Evolutionary conservation across 2,329 filamentous ascomycete genomes (phyloP), one percentile per base, ranked within the genome.

Genomic region (Periconia macrospinosa): DNA sequence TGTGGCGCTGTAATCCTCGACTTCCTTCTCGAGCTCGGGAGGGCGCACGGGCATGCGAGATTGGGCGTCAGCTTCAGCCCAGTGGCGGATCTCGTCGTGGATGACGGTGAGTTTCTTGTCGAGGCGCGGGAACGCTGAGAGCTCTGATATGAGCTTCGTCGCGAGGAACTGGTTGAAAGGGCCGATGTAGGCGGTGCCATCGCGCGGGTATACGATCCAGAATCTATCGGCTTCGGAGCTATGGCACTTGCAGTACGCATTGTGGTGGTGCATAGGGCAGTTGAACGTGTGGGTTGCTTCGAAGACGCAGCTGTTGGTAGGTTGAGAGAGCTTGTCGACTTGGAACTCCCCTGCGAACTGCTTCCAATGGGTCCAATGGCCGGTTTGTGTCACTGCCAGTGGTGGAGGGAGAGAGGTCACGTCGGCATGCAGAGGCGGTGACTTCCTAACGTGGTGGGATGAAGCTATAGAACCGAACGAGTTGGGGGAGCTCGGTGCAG

Each of bases 21-120:
- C 37, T 41, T 48, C 46, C 18, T 13, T 23, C 43, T 30, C 30
- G 2, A 45, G 23, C 13, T 19, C 13, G 30, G 13, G 9, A 11
- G 23, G 27, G 17, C 11, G 13, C 10, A 45, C 23, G 23, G 30
- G 14, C 17, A 18, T 45, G 18, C 15, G 30, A 10, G 33, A 37
- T 13, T 41, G 30, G 19, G 30, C 40, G 41, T 18, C 20, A 19
- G 15, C 6, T 2, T n/a, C 10, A 20, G 69, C 37, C 23, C 62
- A 67, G 0, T 41, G 11, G 14, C 54, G 30, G 6, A 70, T 40
- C 13, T 65, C 60, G 2, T 55, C 51, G 8, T 69, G 65, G 13
- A 69, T 47, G 18, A 69, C 56, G 60, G 69, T 67, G 19, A 68
- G 27, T 2, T 61, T 57, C 13, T 50, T 57, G 43, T 60, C 59